Base-by-base conservation (phyloP, 495 filamentous ascomycete species). In the Neurospora sp. region DNA sequence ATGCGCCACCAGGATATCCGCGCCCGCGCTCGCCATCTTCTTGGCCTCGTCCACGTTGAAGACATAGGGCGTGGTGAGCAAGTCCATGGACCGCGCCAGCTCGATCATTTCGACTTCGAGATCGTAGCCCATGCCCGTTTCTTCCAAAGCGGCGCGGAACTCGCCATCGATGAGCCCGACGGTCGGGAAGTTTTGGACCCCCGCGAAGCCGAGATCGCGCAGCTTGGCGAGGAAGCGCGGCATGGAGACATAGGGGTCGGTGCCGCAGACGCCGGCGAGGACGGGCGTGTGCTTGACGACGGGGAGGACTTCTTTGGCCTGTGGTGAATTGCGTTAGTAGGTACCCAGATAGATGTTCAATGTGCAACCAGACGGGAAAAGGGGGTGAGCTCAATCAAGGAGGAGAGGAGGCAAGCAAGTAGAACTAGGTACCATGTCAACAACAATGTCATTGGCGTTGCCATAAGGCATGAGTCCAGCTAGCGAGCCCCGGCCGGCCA, bases 151-250 rank as follows among this genome's bases (percentile, higher is more conserved):
- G 40, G 80, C 79, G 20, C 91, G 85, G 75, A 92, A 92, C 18
- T 83, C 81, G 3, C 90, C 91, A 78, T 92, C 91, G 53, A 92
- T 89, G 9, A 92, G 80, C 1, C 90, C 90, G 6, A 93, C 90
- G 3, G 90, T 92, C 4, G 90, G 90, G 78, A 92, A 92, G 76
- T 93, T 93, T 80, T 92, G 90, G 40, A 92, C 86, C 9, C 91
- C 91, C 2, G 85, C 84, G 73, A 92, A 91, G 1, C 90, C 89
- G 16, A 91, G 75, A 7, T 81, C 83, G 53, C 85, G 83, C 48
- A 93, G 81, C 77, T 91, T 83, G 40, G 74, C 53, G 45, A 91
- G 83, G 79, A 92, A 91, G 12, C 74, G 73, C 9, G 83, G 78
- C 79, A 92, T 89, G 73, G 81, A 77, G 59, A 88, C 83, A 83